Percentiles rank a stretch among this genome's conserved stretches.
Evolutionary conservation across 176 grass and related monocot species (phyloP).

Genomic region (Metroxylon sagu): DNA sequence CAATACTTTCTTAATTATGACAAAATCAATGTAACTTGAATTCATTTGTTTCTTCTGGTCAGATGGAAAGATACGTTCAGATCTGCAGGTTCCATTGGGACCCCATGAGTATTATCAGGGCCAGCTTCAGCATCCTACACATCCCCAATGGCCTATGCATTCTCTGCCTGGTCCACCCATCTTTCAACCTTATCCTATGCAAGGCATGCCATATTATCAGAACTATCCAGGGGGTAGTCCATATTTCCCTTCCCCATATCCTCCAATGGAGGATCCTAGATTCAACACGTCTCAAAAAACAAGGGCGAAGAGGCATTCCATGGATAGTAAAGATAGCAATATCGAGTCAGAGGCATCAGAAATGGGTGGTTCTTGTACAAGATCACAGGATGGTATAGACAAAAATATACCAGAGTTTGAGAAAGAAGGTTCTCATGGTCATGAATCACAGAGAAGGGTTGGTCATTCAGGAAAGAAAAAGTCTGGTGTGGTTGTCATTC

Average conservation of each 20-base stretch:
- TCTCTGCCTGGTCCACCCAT: slow-evolving; percentile 34
- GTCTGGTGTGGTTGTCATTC: slow-evolving; percentile 66
- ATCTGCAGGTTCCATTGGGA: slow-evolving; percentile 1
- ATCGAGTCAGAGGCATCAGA: slow-evolving; percentile 33
- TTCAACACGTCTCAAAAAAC: slow-evolving; percentile 39
- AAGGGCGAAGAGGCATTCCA: slow-evolving; percentile 52
- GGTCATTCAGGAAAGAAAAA: slow-evolving; percentile 70
- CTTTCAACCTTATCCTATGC: slow-evolving; percentile 63
- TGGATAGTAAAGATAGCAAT: slow-evolving; percentile 38
- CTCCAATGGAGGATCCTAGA: slow-evolving; percentile 59
- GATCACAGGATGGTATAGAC: slow-evolving; percentile 25
- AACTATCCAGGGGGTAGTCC: slow-evolving; percentile 49
- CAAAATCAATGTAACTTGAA: neutral
- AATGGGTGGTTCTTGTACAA: neutral
- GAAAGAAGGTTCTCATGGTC: slow-evolving; percentile 41
- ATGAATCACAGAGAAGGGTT: slow-evolving; percentile 57
- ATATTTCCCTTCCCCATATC: slow-evolving; percentile 59
- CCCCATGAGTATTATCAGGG: slow-evolving; percentile 34
- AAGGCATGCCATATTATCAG: slow-evolving; percentile 84
- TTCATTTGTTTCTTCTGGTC: neutral
- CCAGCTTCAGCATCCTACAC: slow-evolving; percentile 49
- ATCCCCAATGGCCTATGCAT: slow-evolving; percentile 90
- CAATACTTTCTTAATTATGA: too few relatives aligned
- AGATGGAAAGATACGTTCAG: slow-evolving; percentile 10
- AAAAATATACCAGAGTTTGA: slow-evolving; percentile 34